A percentile compares a stretch with the other conserved stretches of the same genome.
These are phyloP conservation scores for Calocybe cyanea DNA, from an alignment of 768 basidiomycete species.

Conservation along the genomic window DNA sequence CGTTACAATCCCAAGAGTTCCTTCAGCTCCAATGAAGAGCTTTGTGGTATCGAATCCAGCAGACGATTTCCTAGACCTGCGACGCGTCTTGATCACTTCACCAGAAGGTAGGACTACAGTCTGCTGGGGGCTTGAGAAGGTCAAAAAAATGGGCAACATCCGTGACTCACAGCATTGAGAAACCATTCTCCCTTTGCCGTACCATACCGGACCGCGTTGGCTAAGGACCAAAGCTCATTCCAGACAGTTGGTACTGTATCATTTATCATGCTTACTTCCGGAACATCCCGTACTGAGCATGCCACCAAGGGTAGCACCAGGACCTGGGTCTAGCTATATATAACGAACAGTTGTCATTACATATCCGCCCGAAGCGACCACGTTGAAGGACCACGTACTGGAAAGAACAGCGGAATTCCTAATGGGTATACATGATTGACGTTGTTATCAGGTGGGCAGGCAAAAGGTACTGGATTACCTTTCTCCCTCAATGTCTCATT, in stretches of 20 bases:
- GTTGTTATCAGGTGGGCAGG: not conserved
- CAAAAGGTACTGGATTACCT: conserved; percentile 28
- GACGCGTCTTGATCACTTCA: conserved; percentile 86
- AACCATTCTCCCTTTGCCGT: conserved; percentile 93
- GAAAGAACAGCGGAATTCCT: conserved; percentile 83
- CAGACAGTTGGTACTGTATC: not conserved
- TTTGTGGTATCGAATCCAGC: conserved; percentile 87
- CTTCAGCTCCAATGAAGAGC: conserved; percentile 79
- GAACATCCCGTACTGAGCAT: conserved; percentile 87
- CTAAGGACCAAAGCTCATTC: conserved; percentile 24
- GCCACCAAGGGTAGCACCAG: conserved; percentile 79
- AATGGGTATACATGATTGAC: not conserved
- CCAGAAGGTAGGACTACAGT: conserved; percentile 89
- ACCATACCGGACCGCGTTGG: conserved; percentile 82
- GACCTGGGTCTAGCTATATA: conserved; percentile 67
- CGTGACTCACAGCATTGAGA: conserved; percentile 61
- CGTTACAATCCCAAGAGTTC: conserved; percentile 83
- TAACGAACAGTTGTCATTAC: not conserved
- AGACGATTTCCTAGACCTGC: conserved; percentile 75
- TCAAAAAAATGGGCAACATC: not conserved
- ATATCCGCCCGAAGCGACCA: not conserved
- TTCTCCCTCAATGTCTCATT: conserved; percentile 64
- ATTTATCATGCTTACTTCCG: conserved; percentile 50
- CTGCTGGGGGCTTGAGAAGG: conserved; percentile 29
- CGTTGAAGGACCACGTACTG: conserved; percentile 42